Evolutionary conservation across 805 yeast species (phyloP), one percentile per base, ranked within the genome.

Genomic region (Candida morakotiae): DNA sequence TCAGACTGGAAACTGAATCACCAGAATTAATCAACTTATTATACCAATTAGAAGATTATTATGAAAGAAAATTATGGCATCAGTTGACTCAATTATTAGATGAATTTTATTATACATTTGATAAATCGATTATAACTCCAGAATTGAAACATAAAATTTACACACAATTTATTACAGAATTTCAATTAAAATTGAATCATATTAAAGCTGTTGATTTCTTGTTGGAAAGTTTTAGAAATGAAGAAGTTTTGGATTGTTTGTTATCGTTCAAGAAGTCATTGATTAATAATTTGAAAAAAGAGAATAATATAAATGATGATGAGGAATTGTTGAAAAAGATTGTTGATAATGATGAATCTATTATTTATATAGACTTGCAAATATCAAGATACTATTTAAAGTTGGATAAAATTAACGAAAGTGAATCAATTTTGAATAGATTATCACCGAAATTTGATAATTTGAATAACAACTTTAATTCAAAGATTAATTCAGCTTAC

Each of bases 31-130:
- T 78, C 8, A 75, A 79, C 20, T 58, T 71, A 6, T 73, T 83
- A 49, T 81, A 77, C 53, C 74, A 77, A 37, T 74, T 91, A 55
- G 97, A 89, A 54, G 96, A 87, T 51, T 69, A 71, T 40, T 84
- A 87, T 63, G 96, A 88, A 54, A 72, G 95, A 49, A 88, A 87
- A 60, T 73, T 91, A 56, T 93, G 97, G 97, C 94, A 83, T 64
- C 98, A 93, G 67, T 73, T 93, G 55, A 86, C 96, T 2, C 75
- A 77, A 43, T 62, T 77, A 5, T 67, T 93, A 40, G 67, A 66
- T 24, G 73, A 71, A 44, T 75, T 89, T 53, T 91, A 77, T 64
- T 37, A 40, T 23, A 24, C 41, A 13, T 40, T 37, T 29, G 66
- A 65, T 29, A 67, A 71, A 39, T 71, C 77, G 7, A 68, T 67